Evolutionary conservation across 345 rosid genomes (phyloP).

Genomic region (Murraya koenigii): DNA sequence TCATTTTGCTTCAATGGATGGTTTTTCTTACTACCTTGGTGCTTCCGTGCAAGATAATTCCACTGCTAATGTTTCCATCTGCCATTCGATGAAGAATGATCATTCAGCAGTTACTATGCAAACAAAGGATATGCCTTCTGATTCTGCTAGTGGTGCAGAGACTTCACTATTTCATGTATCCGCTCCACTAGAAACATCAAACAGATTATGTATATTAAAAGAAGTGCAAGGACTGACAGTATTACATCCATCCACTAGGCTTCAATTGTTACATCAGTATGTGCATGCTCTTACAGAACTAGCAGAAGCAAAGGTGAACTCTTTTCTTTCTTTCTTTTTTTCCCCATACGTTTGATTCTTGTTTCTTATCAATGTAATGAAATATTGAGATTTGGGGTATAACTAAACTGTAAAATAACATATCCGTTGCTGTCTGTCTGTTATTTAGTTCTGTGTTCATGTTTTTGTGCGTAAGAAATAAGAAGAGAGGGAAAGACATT

Average conservation of each 20-base stretch:
- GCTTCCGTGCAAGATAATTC: constrained; percentile 53
- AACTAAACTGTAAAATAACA: not conserved
- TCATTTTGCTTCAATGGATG: constrained; percentile 49
- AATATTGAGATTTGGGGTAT: not conserved
- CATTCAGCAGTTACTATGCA: constrained; percentile 27
- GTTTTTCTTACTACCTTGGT: constrained; percentile 54
- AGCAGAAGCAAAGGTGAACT: constrained; percentile 62
- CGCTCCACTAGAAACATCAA: constrained; percentile 30
- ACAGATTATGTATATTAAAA: constrained; percentile 31
- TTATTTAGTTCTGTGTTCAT: not conserved
- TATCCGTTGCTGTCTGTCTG: not conserved
- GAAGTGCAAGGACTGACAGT: constrained; percentile 55
- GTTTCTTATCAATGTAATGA: not conserved
- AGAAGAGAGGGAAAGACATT: not conserved
- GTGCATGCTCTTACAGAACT: constrained; percentile 50
- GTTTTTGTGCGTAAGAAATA: not conserved
- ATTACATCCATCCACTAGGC: constrained; percentile 58
- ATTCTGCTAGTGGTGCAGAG: constrained; percentile 20
- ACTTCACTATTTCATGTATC: constrained; percentile 27
- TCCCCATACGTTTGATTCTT: not conserved
- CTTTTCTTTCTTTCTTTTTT: not conserved
- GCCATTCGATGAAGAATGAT: constrained; percentile 36
- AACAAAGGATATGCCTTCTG: constrained; percentile 26
- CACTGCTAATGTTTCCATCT: constrained; percentile 27
- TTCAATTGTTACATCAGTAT: constrained; percentile 53